Conservation (phyloP, 1,284 basidiomycete species). For the Irpex sp. region DNA sequence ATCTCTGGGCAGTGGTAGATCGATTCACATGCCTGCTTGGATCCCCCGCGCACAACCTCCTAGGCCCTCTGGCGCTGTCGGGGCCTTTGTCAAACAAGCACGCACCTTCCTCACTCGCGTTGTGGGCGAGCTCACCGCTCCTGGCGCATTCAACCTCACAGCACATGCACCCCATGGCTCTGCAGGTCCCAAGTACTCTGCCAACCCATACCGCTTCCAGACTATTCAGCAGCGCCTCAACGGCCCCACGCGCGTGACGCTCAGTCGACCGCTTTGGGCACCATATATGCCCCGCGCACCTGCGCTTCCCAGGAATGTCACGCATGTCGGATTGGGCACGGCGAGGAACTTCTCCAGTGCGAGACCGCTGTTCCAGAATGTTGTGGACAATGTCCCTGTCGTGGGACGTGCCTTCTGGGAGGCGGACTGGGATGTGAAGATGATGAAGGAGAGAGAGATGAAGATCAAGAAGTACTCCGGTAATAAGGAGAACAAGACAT, state of each 20-base stretch:
- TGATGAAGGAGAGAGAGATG: conserved; percentile 39
- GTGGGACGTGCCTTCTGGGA: conserved; percentile 66
- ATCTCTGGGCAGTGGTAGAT: conserved; percentile 25
- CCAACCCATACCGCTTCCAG: conserved; percentile 24
- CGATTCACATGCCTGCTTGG: conserved; percentile 41
- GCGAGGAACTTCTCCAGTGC: conserved; percentile 69
- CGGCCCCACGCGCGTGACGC: conserved; percentile 43
- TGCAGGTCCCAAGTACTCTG: conserved; percentile 21
- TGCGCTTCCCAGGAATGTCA: conserved; percentile 41
- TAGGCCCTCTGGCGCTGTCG: conserved; percentile 33
- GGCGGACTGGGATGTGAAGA: conserved; percentile 60
- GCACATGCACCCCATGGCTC: conserved; percentile 25
- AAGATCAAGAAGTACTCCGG: conserved; percentile 28
- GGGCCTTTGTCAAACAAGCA: conserved; percentile 50
- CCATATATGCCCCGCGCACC: conserved; percentile 58
- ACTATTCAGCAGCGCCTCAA: conserved; percentile 38
- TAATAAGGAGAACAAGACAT: conserved; percentile 23
- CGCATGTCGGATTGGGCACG: conserved; percentile 68
- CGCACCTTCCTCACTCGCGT: conserved; percentile 52
- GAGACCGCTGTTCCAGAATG: conserved; percentile 71
- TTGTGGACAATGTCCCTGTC: conserved; percentile 73
- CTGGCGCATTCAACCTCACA: conserved; percentile 36
- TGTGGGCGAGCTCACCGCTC: conserved; percentile 53
- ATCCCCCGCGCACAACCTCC: conserved; percentile 23
- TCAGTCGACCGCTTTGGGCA: conserved; percentile 36